Evolutionary conservation across 169 alveolate genomes (phyloP), one percentile per base, ranked within the genome.

Genomic region (Babesia ovis): DNA sequence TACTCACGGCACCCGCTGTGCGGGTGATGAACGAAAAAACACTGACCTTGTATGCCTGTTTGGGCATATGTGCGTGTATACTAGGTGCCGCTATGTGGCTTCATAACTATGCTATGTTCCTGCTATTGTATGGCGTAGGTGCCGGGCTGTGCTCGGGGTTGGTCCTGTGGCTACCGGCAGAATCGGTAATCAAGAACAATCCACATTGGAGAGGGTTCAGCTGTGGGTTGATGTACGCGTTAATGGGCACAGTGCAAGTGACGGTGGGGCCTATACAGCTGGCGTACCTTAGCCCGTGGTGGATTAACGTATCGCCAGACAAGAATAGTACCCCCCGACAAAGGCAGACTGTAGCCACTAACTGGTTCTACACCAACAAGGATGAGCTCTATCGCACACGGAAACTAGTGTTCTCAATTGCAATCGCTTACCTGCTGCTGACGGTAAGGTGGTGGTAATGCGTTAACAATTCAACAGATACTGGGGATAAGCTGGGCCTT

Each of bases 121-220:
- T 69, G 32, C 37, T 68, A 46, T 51, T 22, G 56, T 77, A 77
- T 58, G 56, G 76, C 39, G 66, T 77, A 8, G 64, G 61, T 9
- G 82, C 70, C 11, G 79, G 82, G 18, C 5, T 56, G 60, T 61
- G 61, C 59, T 77, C 86, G 6, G 86, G 86, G 11, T 56, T 77
- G 50, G 71, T 37, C 25, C 27, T 77, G 70, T 72, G 72, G 50
- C 54, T 77, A 39, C 86, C 86, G 0, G 56, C 48, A 42, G 75
- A 77, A n/a, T 34, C 70, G 31, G 81, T 68, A 74, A 43, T 77
- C 23, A 55, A 50, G 51, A 23, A 50, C 42, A 67, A 77, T 66
- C 75, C 86, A 2, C 5, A 31, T 18, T 22, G 66, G 32, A 32
- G 82, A 11, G 86, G 82, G 12, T 43, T 56, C 34, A 51, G 58